These are phyloP conservation scores for Aspergillus eucalypticola DNA, from an alignment of 2,329 filamentous ascomycete genomes.

Conservation along the genomic window DNA sequence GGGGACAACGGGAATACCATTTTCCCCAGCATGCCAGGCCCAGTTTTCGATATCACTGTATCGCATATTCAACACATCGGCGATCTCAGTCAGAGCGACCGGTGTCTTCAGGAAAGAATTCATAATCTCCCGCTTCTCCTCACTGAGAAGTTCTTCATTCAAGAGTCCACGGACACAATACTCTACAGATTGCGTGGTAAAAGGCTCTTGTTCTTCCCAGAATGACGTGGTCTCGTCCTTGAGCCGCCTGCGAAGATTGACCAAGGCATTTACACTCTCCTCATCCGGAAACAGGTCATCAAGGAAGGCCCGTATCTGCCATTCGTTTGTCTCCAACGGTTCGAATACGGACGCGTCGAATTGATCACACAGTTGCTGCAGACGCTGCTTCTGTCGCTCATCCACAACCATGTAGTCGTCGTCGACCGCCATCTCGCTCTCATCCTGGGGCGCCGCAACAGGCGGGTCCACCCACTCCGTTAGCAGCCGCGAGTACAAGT, in stretches of 20 bases:
- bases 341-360: slow-evolving; percentile 44
- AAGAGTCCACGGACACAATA: slow-evolving; percentile 43
- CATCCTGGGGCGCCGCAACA: not conserved
- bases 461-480: slow-evolving; percentile 42
- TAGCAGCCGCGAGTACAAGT: slow-evolving; percentile 38
- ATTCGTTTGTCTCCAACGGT: slow-evolving; percentile 36
- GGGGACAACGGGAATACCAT: slow-evolving; percentile 47
- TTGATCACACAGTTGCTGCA: slow-evolving; percentile 41
- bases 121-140: slow-evolving; percentile 45
- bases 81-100: slow-evolving; percentile 45
- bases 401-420: slow-evolving; percentile 36
- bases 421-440: slow-evolving; percentile 13
- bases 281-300: slow-evolving; percentile 33
- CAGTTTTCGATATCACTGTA: slow-evolving; percentile 44
- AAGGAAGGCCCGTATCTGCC: slow-evolving; percentile 35
- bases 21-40: slow-evolving; percentile 45
- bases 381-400: slow-evolving; percentile 37
- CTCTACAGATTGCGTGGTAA: slow-evolving; percentile 32
- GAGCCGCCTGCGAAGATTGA: slow-evolving; percentile 1
- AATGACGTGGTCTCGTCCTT: not conserved
- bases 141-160: slow-evolving; percentile 45
- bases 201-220: slow-evolving; percentile 31
- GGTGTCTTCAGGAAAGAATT: slow-evolving; percentile 43
- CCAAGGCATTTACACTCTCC: slow-evolving; percentile 15
- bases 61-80: slow-evolving; percentile 48